phyloP scores from a whole-genome alignment of 2,329 filamentous ascomycete species.

The Sarocladiaceae sp. region DNA sequence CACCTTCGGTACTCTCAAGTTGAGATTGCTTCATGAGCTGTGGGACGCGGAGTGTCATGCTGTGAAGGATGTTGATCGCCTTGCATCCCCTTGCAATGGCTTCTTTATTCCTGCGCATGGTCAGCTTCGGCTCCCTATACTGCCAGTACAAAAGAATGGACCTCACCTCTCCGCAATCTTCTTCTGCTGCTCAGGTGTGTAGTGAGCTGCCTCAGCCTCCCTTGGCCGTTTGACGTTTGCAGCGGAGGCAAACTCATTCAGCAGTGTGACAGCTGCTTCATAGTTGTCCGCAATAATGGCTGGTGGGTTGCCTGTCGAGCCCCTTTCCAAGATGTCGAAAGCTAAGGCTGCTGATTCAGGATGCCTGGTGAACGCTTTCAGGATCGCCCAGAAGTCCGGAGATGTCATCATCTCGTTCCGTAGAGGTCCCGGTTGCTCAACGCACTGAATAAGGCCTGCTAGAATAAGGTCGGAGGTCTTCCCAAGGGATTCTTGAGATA shows the following conservation, averaged over 20 bases:
- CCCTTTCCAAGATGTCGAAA: slow-evolving; percentile 79
- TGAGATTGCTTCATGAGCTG: slow-evolving; percentile 88
- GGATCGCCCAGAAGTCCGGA: slow-evolving; percentile 92
- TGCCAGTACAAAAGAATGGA: background rate
- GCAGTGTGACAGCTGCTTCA: slow-evolving; percentile 73
- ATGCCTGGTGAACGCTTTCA: slow-evolving; percentile 66
- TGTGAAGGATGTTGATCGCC: slow-evolving; percentile 74
- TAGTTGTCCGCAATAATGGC: slow-evolving; percentile 95
- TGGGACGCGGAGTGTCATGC: slow-evolving; percentile 75
- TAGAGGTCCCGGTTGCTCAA: slow-evolving; percentile 68
- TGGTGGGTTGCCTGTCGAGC: slow-evolving; percentile 66
- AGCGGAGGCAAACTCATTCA: slow-evolving; percentile 85
- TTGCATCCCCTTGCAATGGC: slow-evolving; percentile 71
- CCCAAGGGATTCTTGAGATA: slow-evolving; percentile 70
- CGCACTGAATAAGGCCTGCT: slow-evolving; percentile 72
- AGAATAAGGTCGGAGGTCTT: slow-evolving; percentile 71
- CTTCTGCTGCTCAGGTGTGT: slow-evolving; percentile 23
- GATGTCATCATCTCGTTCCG: slow-evolving; percentile 92
- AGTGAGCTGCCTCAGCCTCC: slow-evolving; percentile 47
- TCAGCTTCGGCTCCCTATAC: background rate
- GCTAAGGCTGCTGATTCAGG: slow-evolving; percentile 68
- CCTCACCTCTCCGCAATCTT: slow-evolving; percentile 22
- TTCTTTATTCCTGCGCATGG: slow-evolving; percentile 28
- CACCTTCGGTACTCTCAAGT: slow-evolving; percentile 77
- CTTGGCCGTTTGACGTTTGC: slow-evolving; percentile 51